Evolutionary conservation across 2,329 filamentous ascomycete species (phyloP).

Genomic region (Xylariaceae sp.): DNA sequence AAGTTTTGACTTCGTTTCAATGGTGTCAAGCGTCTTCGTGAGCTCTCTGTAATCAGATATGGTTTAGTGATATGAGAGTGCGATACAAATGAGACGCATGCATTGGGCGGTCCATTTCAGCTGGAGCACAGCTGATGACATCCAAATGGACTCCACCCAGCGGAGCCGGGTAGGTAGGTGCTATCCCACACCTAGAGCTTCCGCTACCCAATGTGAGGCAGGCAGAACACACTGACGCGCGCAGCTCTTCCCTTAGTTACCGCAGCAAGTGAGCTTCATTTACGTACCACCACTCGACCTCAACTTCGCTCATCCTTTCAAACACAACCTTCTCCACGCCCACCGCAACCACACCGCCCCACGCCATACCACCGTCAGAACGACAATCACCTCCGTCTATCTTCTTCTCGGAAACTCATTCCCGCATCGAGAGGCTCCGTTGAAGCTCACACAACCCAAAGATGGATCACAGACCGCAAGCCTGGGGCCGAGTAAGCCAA

Average conservation of each 20-base stretch:
- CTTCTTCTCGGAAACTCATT: constrained; percentile 7
- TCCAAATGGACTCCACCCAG: no score
- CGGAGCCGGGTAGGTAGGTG: no score
- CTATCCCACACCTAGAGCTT: no score
- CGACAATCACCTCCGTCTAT: constrained; percentile 6
- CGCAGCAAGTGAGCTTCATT: constrained; percentile 14
- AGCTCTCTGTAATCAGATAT: no score
- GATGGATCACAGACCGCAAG: constrained; percentile 71
- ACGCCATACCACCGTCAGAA: not conserved
- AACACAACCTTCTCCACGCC: constrained; percentile 7
- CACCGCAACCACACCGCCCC: constrained; percentile 13
- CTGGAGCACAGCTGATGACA: no score
- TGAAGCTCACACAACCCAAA: constrained; percentile 11
- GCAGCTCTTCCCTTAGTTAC: constrained; percentile 16
- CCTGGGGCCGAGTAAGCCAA: constrained; percentile 64
- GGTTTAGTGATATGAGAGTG: no score
- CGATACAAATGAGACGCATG: no score
- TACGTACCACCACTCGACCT: constrained; percentile 9
- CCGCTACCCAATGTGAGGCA: no score
- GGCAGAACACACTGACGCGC: constrained; percentile 28
- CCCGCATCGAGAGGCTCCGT: no score
- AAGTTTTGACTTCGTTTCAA: no score
- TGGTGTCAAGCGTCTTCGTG: no score
- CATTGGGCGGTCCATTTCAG: no score
- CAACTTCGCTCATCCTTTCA: constrained; percentile 11